Base-by-base conservation (phyloP, 345 rosid genomes). In the Carallia pectinifolia region DNA sequence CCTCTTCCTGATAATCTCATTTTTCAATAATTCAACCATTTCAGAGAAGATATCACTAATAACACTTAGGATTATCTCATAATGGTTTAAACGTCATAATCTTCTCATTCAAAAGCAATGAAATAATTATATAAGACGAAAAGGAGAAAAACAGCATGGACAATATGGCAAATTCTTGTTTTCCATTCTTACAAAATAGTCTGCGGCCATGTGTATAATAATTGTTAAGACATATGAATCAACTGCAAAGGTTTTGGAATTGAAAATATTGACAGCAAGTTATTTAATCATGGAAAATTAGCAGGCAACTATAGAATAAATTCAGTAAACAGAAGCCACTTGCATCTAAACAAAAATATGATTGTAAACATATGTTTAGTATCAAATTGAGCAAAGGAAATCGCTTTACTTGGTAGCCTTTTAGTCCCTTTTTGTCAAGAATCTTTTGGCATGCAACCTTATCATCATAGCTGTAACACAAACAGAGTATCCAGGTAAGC, bases 361-460 rank as follows among this genome's bases (percentile, higher is more conserved):
- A 44, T 44, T 12, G 50, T 44, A 44, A 12, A 44, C 50, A 44
- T 44, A 15, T 44, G 3, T 4, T 0, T 1, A 44, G 48, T 40
- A 44, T 19, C 29, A 34, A 66, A 23, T 36, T 12, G 17, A 23
- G 27, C 33, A 40, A 44, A 63, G 29, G 37, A 63, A 10, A 63
- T 18, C 16, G 8, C 60, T 30, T 59, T 78, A 93, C 98, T 92
- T 93, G 97, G 81, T 90, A 93, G 74, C 97, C 97, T 80, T 82
- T 80, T 79, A 90, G 67, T 70, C 97, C 96, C 86, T 81, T 86
- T 82, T 89, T 90, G 68, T 89, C 90, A 80, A 93, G 77, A 84
- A 93, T 87, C 88, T 75, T 90, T 81, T 78, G 83, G 71, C 97
- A 93, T 59, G 96, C 98, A 76, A 89, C 88, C 77, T 80, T 86